Base-by-base conservation (phyloP, 176 grass and related monocot genomes). In the Chloris gayana region DNA sequence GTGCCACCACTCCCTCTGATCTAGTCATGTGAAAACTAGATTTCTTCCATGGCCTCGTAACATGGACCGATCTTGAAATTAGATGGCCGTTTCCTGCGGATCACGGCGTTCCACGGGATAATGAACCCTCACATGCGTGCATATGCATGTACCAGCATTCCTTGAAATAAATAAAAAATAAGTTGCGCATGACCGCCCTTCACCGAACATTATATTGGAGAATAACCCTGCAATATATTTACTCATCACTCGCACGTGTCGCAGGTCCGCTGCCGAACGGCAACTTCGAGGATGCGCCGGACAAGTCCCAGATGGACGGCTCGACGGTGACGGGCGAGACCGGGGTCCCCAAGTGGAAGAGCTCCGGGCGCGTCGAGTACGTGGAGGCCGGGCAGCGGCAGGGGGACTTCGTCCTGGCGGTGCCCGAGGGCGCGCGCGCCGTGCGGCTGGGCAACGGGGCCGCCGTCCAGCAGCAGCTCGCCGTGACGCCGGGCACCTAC, bases 361-460 rank as follows among this genome's bases (percentile, higher is more conserved):
- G 89, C 4, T 82, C 89, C 1, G 95, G 95, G 0, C 92, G 85
- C 69, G 95, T 97, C 17, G 95, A 97, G 87, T 97, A 94, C 80
- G 90, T 97, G 75, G 87, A 92, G 86, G 92, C 95, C 10, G 95
- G 92, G 0, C 89, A 92, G 85, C 90, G 88, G 89, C 89, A 94
- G 61, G 92, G 95, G 0, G 91, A 92, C 92, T 89, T 92, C 89
- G 89, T 97, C 13, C 91, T 97, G 38, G 75, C 88, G 19, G 95
- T 97, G 31, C 95, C 95, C 8, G 85, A 97, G 85, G 91, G 89
- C 30, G 91, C 86, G 25, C 80, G 91, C 89, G 95, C 95, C 0
- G 89, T 98, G 10, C 95, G 95, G 3, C 89, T 98, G 0, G 95
- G 92, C 62, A 98, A 98, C 69, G 95, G 94, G 59, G 95, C 95